Evolutionary conservation across 352 stramenopile species (phyloP).

Genomic region (Globisporangium echinulatum): DNA sequence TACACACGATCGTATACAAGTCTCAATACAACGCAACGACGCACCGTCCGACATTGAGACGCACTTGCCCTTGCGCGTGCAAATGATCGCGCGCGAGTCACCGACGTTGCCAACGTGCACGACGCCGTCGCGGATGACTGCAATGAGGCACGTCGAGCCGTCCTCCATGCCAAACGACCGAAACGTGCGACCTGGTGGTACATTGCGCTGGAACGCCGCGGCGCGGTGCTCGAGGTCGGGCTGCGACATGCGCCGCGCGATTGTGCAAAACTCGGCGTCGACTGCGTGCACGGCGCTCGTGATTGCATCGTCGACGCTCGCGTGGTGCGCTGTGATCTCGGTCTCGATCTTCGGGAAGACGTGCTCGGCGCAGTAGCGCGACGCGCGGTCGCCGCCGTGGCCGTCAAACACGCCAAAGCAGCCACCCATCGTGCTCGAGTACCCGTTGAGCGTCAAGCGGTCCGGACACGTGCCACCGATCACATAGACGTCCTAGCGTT

Average conservation of each 20-base stretch:
- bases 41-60: constrained; percentile 52
- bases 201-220: constrained; percentile 10
- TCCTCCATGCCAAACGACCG: constrained; percentile 66
- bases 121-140: constrained; percentile 59
- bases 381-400: constrained; percentile 72
- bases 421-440: constrained; percentile 42
- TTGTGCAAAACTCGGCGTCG: constrained; percentile 65
- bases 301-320: constrained; percentile 43
- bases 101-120: constrained; percentile 79
- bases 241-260: constrained; percentile 35
- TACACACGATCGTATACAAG: too few relatives aligned
- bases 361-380: constrained; percentile 69
- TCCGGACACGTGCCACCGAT: constrained; percentile 52
- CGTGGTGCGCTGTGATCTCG: constrained; percentile 28
- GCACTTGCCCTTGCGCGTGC: constrained; percentile 46
- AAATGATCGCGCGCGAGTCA: constrained; percentile 71
- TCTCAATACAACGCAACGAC: not conserved
- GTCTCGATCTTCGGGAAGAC: constrained; percentile 62
- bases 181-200: constrained; percentile 13
- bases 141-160: constrained; percentile 70
- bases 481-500: constrained; percentile 69
- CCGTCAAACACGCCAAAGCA: constrained; percentile 84
- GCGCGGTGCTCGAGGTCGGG: constrained; percentile 22
- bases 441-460: constrained; percentile 77
- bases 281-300: constrained; percentile 48